phyloP scores from a whole-genome alignment of 139 green algal species.

The Tetraselmis striata region DNA sequence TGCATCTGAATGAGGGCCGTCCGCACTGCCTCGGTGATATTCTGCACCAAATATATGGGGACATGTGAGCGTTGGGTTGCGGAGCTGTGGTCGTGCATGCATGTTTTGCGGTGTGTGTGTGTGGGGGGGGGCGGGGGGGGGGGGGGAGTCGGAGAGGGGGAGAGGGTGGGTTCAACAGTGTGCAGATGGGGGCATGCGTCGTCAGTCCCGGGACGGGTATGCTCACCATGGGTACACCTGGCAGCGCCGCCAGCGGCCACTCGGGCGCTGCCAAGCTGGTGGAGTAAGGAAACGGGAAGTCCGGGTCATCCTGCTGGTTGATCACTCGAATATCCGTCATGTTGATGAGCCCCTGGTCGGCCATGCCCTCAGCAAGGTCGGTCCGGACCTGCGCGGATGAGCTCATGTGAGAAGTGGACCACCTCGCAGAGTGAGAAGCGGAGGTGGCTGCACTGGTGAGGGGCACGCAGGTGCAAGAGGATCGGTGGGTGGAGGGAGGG shows the following conservation, averaged over 20 bases:
- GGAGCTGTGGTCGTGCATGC: not conserved
- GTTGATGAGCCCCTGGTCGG: not conserved
- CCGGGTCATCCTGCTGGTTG: not conserved
- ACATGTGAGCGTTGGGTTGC: not conserved
- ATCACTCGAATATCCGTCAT: not conserved
- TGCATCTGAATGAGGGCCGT: too few species aligned
- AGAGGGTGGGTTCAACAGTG: too few species aligned
- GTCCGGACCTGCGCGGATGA: not conserved
- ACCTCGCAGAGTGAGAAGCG: not conserved
- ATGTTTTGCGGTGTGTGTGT: not conserved
- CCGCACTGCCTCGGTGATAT: too few species aligned
- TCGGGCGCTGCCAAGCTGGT: not conserved
- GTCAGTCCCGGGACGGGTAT: not conserved
- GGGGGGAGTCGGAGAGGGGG: too few species aligned
- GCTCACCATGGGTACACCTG: not conserved
- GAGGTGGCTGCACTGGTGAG: not conserved
- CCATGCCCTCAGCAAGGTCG: not conserved
- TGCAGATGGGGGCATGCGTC: not conserved
- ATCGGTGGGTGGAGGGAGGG: not conserved
- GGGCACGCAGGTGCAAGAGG: not conserved
- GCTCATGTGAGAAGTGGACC: too few species aligned
- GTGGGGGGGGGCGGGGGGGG: too few species aligned
- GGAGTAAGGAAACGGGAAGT: not conserved
- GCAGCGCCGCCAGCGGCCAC: not conserved
- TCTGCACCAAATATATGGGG: not conserved